These are phyloP conservation scores for Carex sylvatica DNA, from an alignment of 202 grass and related monocot species.

Conservation along the genomic window DNA sequence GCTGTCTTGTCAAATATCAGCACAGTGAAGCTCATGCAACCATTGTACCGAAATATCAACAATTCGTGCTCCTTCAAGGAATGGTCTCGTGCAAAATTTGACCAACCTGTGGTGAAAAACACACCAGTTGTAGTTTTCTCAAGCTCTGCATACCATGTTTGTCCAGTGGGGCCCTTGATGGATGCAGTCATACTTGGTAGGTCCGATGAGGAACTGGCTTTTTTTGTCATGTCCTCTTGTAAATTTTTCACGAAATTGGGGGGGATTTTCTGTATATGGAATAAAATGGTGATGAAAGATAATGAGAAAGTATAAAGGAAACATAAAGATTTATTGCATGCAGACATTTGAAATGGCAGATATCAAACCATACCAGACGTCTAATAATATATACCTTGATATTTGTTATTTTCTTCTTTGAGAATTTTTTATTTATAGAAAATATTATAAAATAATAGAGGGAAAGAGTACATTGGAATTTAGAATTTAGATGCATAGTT, in stretches of 20 bases:
- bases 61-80: constrained; percentile 58
- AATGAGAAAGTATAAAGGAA: background rate
- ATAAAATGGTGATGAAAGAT: constrained; percentile 20
- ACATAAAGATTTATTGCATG: background rate
- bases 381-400: background rate
- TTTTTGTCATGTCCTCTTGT: constrained; percentile 20
- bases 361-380: background rate
- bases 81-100: constrained; percentile 60
- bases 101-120: constrained; percentile 62
- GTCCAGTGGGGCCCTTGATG: constrained; percentile 44
- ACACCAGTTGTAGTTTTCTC: constrained; percentile 25
- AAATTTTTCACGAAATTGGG: constrained; percentile 56
- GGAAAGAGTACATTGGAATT: too few relatives aligned
- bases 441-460: too few relatives aligned
- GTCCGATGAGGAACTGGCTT: background rate
- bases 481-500: too few relatives aligned
- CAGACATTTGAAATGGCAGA: background rate
- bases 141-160: constrained; percentile 45
- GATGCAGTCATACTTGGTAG: constrained; percentile 10
- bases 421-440: too few relatives aligned
- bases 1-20: constrained; percentile 59
- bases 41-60: constrained; percentile 53
- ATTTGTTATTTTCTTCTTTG: background rate
- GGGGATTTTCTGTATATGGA: constrained; percentile 59
- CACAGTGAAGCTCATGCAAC: constrained; percentile 56